Conservation (phyloP, 176 grass and related monocot genomes). For the Triticum timopheevii region DNA sequence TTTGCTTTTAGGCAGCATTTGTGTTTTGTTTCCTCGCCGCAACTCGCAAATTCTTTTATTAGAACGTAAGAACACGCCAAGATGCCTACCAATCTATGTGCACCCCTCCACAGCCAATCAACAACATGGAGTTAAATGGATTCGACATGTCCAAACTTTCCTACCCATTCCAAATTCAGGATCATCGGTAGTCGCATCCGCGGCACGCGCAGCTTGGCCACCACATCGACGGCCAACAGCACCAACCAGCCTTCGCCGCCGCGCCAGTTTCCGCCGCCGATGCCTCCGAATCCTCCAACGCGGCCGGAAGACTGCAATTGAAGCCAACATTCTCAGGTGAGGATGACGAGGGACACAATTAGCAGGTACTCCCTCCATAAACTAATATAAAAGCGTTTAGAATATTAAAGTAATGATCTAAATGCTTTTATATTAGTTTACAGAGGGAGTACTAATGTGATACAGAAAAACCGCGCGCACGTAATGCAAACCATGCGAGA, state of each 20-base stretch:
- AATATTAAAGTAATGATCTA: too few species aligned
- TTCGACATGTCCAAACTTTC: neutral
- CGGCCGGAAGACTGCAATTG: neutral
- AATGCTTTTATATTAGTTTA: too few species aligned
- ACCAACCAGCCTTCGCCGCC: constrained; percentile 20
- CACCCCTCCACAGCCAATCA: neutral
- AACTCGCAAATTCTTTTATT: neutral
- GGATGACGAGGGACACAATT: neutral
- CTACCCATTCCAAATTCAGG: constrained; percentile 19
- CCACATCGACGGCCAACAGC: constrained; percentile 15
- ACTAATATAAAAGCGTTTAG: too few species aligned
- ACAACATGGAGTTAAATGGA: neutral
- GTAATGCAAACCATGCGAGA: neutral
- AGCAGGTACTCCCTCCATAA: neutral
- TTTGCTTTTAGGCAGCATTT: too few species aligned
- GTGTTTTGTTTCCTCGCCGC: neutral
- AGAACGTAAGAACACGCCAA: neutral
- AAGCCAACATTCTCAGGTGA: neutral
- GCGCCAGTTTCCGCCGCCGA: neutral
- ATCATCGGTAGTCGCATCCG: constrained; percentile 12
- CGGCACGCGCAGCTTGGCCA: constrained; percentile 36
- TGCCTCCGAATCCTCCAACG: neutral
- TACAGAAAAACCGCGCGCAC: neutral
- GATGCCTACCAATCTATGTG: neutral
- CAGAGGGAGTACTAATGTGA: too few species aligned